Percentiles rank a stretch among this genome's conserved stretches.
Conservation (phyloP, 371 early-diverging fungal genomes). For the Actinomucor elegans region DNA sequence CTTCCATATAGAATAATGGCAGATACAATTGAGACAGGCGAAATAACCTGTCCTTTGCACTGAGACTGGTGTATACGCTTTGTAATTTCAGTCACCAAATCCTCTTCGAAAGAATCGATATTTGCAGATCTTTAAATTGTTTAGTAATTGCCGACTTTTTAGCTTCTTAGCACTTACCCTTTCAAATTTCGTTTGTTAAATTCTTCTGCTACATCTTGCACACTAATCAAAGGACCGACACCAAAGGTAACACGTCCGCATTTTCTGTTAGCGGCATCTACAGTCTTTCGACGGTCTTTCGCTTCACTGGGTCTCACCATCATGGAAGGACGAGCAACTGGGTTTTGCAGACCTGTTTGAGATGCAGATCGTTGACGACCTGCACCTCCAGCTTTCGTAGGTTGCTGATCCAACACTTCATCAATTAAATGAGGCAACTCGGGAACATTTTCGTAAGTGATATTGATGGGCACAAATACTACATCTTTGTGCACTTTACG, state of each 20-base stretch:
- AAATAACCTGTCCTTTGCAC: conserved; percentile 38
- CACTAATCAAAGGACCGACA: conserved; percentile 43
- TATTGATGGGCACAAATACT: conserved; percentile 48
- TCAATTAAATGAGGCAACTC: conserved; percentile 44
- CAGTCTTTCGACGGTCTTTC: conserved; percentile 39
- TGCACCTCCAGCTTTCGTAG: not conserved
- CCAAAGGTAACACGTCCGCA: conserved; percentile 43
- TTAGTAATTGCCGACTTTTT: too few relatives aligned
- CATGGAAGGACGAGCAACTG: not conserved
- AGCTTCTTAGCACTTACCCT: conserved; percentile 13
- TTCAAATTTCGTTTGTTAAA: conserved; percentile 14
- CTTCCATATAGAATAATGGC: conserved; percentile 48
- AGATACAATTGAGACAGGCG: conserved; percentile 39
- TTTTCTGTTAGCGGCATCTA: conserved; percentile 20
- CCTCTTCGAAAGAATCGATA: conserved; percentile 20
- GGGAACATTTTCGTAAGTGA: conserved; percentile 48
- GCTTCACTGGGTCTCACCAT: conserved; percentile 40
- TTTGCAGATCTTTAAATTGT: not conserved
- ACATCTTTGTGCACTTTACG: conserved; percentile 35
- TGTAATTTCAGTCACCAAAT: conserved; percentile 29
- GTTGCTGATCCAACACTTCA: conserved; percentile 46
- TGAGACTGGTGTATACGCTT: conserved; percentile 38
- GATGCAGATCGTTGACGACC: conserved; percentile 9
- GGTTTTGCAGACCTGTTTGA: not conserved
- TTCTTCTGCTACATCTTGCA: conserved; percentile 39